phyloP scores from a whole-genome alignment of 1,284 basidiomycete species.

The Pseudozyma sp. region DNA sequence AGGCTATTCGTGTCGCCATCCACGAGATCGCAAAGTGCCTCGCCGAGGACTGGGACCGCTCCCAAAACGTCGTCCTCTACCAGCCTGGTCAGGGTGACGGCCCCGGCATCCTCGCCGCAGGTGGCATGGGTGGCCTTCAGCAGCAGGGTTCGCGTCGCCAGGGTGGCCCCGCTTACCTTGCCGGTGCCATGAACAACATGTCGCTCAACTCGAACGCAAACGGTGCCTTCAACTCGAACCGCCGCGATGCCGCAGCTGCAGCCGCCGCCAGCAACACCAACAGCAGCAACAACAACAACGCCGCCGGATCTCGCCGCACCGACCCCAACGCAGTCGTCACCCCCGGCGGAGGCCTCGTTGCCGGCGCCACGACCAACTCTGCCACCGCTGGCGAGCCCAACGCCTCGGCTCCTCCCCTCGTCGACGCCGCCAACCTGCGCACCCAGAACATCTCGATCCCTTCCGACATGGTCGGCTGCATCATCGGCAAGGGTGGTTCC shows the following conservation, averaged over 20 bases:
- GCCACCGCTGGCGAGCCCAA: conserved; percentile 61
- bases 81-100: conserved; percentile 75
- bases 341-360: conserved; percentile 62
- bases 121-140: conserved; percentile 66
- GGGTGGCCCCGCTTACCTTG: conserved; percentile 69
- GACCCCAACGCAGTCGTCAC: conserved; percentile 60
- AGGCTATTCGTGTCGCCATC: conserved; percentile 89
- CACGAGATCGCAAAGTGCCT: conserved; percentile 95
- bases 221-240: conserved; percentile 12
- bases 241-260: conserved; percentile 1
- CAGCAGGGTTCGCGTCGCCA: conserved; percentile 59
- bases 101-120: conserved; percentile 72
- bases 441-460: conserved; percentile 99
- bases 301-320: conserved; percentile 33
- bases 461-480: conserved; percentile 82
- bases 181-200: conserved; percentile 46
- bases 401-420: conserved; percentile 56
- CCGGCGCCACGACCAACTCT: conserved; percentile 53
- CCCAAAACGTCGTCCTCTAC: conserved; percentile 83
- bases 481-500: conserved; percentile 87
- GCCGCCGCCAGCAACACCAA: conserved; percentile 1
- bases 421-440: conserved; percentile 79
- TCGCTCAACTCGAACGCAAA: conserved; percentile 24
- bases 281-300: conserved; percentile 9
- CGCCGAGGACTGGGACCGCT: conserved; percentile 95